Evolutionary conservation across 805 yeast species (phyloP).

Genomic region (Citeromyces nyonsensis): DNA sequence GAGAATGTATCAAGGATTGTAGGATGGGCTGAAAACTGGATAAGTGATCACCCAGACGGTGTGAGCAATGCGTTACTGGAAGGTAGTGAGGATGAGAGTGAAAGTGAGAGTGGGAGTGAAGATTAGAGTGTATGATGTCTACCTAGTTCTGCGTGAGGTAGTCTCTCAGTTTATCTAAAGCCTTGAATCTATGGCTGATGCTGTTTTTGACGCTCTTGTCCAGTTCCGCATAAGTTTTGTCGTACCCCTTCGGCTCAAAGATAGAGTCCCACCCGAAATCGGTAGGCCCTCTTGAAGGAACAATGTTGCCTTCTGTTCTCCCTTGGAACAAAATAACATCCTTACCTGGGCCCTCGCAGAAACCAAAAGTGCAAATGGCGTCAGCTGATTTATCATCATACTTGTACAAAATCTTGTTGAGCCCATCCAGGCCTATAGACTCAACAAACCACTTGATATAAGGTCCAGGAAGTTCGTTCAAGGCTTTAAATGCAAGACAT

Average conservation of each 20-base stretch:
- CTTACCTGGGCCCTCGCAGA: constrained; percentile 64
- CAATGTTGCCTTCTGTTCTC: constrained; percentile 66
- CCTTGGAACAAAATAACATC: constrained; percentile 79
- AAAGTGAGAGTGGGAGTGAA: no score
- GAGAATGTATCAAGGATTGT: constrained; percentile 65
- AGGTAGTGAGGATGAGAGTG: no score
- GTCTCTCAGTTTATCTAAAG: constrained; percentile 55
- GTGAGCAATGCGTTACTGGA: constrained; percentile 28
- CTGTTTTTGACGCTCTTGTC: constrained; percentile 57
- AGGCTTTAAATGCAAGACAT: constrained; percentile 69
- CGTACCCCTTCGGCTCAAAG: constrained; percentile 68
- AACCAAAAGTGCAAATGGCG: constrained; percentile 89
- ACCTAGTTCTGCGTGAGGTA: constrained; percentile 18
- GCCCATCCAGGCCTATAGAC: constrained; percentile 58
- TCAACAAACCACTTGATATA: constrained; percentile 77
- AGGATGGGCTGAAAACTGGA: constrained; percentile 71
- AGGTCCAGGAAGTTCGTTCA: constrained; percentile 84
- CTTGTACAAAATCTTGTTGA: constrained; percentile 63
- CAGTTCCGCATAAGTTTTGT: constrained; percentile 83
- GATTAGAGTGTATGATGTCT: neutral
- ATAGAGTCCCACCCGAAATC: constrained; percentile 92
- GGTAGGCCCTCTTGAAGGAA: constrained; percentile 60
- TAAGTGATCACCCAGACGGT: constrained; percentile 44
- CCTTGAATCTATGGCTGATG: constrained; percentile 80
- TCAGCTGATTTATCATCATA: constrained; percentile 76